Conservation (phyloP, 495 filamentous ascomycete genomes). For the Oleoguttula mirabilis region DNA sequence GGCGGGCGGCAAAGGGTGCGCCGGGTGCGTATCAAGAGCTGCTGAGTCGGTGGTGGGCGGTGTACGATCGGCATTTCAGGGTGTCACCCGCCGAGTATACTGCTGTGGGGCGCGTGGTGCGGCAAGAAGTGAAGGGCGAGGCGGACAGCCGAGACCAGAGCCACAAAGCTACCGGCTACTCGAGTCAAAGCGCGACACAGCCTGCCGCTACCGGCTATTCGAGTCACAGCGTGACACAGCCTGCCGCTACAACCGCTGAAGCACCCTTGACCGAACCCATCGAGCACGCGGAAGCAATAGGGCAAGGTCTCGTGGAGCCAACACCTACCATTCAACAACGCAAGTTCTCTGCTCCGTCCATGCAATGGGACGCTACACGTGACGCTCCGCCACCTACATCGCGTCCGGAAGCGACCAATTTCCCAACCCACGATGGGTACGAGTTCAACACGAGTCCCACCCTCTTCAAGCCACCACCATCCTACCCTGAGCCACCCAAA, state of each 20-base stretch:
- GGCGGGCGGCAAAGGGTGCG: conserved; percentile 43
- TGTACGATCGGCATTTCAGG: conserved; percentile 76
- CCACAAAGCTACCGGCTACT: conserved; percentile 18
- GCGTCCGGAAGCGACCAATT: conserved; percentile 63
- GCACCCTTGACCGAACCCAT: conserved; percentile 29
- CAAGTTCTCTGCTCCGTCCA: conserved; percentile 38
- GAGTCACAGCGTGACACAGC: conserved; percentile 1
- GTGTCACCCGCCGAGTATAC: conserved; percentile 26
- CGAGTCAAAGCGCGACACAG: background rate
- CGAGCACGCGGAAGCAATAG: conserved; percentile 29
- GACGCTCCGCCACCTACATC: conserved; percentile 62
- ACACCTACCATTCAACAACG: conserved; percentile 36
- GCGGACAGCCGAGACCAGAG: conserved; percentile 21
- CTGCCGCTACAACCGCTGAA: conserved; percentile 22
- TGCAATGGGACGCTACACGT: conserved; percentile 56
- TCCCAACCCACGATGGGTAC: conserved; percentile 57
- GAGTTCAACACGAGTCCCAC: conserved; percentile 58
- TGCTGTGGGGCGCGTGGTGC: conserved; percentile 22
- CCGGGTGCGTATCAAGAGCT: conserved; percentile 68
- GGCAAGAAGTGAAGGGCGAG: conserved; percentile 32
- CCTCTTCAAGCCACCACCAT: conserved; percentile 60
- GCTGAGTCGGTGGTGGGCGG: conserved; percentile 74
- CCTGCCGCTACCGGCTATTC: background rate
- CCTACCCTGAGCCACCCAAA: conserved; percentile 71
- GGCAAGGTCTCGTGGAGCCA: conserved; percentile 29